Percentiles rank a stretch among this genome's conserved stretches.
Conservation (phyloP, 306 rosid genomes). For the Begonia loranthoides region DNA sequence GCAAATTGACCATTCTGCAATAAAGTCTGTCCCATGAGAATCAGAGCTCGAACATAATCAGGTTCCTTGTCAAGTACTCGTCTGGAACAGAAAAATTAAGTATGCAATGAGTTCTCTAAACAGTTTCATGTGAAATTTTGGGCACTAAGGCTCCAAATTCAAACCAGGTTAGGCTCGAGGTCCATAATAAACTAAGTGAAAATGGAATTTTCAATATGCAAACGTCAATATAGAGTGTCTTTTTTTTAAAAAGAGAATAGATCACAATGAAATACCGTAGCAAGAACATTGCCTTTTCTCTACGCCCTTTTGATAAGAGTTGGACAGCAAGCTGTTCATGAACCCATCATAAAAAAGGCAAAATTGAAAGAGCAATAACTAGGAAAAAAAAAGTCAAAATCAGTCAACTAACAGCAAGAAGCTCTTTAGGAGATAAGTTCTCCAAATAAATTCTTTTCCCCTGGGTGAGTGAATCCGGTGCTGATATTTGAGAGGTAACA, state of each 20-base stretch:
- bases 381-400: conserved; percentile 7
- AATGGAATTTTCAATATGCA: not conserved
- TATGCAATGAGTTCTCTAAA: conserved; percentile 6
- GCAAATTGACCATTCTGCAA: conserved; percentile 42
- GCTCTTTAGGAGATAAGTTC: conserved; percentile 50
- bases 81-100: conserved; percentile 25
- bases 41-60: conserved; percentile 48
- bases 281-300: conserved; percentile 56
- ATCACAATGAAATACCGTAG: conserved; percentile 42
- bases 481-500: conserved; percentile 20
- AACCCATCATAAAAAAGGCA: conserved; percentile 8
- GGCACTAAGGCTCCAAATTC: not conserved
- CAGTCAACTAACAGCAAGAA: conserved; percentile 47
- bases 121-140: not conserved
- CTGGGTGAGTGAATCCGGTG: conserved; percentile 35
- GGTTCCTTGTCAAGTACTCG: conserved; percentile 83
- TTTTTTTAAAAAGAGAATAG: conserved; percentile 6
- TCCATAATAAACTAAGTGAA: no score
- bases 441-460: conserved; percentile 33
- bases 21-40: conserved; percentile 66
- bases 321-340: conserved; percentile 53
- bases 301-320: conserved; percentile 34
- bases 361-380: conserved; percentile 8
- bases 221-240: not conserved
- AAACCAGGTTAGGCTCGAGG: no score